Base-by-base conservation (phyloP, 768 basidiomycete species). In the Dendrothele bispora region DNA sequence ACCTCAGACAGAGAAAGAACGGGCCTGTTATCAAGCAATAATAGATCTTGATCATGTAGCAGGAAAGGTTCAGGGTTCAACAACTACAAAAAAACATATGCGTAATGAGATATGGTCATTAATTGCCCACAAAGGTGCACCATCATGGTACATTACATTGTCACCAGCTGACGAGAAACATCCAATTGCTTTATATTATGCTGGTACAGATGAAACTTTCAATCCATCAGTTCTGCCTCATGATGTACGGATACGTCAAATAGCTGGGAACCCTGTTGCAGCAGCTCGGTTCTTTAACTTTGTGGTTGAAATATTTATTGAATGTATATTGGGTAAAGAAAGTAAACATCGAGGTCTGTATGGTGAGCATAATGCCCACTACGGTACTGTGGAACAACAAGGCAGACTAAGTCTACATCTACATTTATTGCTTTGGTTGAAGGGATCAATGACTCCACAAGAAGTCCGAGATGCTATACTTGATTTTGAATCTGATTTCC, bases 111-210 rank as follows among this genome's bases (percentile, higher is more conserved):
- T 51, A 27, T 44, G 43, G 43, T 44, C 43, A 11, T 21, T 44
- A 3, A 21, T 44, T 15, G 30, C 43, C 0, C 45, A 52, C 30
- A 50, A 46, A 35, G 61, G 62, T 14, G 60, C 65, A 6, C 66
- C 66, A 8, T 55, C 53, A 1, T 71, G 68, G 68, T 71, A 62
- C 52, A 57, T 70, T 1, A 71, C 68, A 10, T 41, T 69, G 24
- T 59, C 68, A 1, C 66, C 61, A 6, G 59, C 53, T 7, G 66
- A 72, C 49, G 39, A 43, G 0, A 52, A 53, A 12, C 60, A 68
- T 51, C 69, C 67, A 0, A 49, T 72, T 4, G 61, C 59, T 11
- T n/a, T 72, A 5, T 70, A 70, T 45, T 69, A 52, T 61, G 62
- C 66, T 5, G 60, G 52, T 7, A 52, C 44, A 6, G 44, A 64